Percentiles rank a stretch among this genome's conserved stretches.
phyloP scores from a whole-genome alignment of 805 yeast species.

The Kuraishia ogatae region DNA sequence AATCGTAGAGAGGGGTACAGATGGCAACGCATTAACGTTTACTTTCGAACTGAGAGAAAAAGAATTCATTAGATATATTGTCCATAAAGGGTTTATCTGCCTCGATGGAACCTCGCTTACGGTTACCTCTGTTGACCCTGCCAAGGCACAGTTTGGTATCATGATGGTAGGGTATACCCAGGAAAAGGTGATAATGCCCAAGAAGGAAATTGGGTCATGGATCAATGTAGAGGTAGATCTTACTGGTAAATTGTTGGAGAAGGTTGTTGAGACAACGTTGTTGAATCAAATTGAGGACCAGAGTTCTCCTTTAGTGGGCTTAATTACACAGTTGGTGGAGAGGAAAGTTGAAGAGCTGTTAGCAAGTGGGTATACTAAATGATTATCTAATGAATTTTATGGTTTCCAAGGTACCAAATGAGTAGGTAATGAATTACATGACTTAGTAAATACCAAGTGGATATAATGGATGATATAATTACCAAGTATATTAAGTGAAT shows the following conservation, averaged over 20 bases:
- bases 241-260: conserved; percentile 84
- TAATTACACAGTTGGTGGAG: conserved; percentile 41
- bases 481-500: too few species aligned
- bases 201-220: conserved; percentile 47
- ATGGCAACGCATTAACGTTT: conserved; percentile 69
- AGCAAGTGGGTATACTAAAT: neutral
- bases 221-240: conserved; percentile 94
- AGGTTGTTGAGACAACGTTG: conserved; percentile 61
- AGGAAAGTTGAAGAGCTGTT: conserved; percentile 22
- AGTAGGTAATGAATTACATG: too few species aligned
- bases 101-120: conserved; percentile 93
- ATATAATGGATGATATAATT: too few species aligned
- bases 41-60: conserved; percentile 65
- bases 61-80: conserved; percentile 62
- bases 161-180: conserved; percentile 94
- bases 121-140: conserved; percentile 67
- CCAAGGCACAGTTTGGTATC: conserved; percentile 53
- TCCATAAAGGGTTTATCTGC: conserved; percentile 90
- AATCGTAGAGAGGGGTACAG: conserved; percentile 44
- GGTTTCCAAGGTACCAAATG: too few species aligned
- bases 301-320: conserved; percentile 37
- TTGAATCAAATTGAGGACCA: conserved; percentile 42
- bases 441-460: too few species aligned
- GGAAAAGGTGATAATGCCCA: conserved; percentile 64
- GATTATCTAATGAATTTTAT: neutral